Evolutionary conservation across 257 asterid species (phyloP).

Genomic region (Fraxinus cuspidata): DNA sequence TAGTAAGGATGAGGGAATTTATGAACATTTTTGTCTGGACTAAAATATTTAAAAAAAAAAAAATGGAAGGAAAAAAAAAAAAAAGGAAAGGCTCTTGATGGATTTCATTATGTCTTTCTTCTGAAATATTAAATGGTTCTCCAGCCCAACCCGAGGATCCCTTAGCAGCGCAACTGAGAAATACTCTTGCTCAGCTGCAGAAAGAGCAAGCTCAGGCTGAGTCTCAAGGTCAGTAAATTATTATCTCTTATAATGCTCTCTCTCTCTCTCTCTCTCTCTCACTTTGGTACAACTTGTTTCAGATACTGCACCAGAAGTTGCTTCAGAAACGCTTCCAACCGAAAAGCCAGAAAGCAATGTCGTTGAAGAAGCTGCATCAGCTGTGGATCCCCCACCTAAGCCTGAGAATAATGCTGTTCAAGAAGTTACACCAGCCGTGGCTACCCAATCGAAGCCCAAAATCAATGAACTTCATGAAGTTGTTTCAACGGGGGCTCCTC

Average conservation of each 20-base stretch:
- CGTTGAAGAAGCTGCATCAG: slow-evolving; percentile 39
- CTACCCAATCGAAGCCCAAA: slow-evolving; percentile 14
- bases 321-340: slow-evolving; percentile 42
- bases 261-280: slow-evolving; percentile 2
- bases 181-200: slow-evolving; percentile 57
- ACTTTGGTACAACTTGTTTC: not conserved
- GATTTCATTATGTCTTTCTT: slow-evolving; percentile 8
- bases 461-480: not conserved
- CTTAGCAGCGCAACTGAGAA: slow-evolving; percentile 48
- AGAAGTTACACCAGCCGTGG: slow-evolving; percentile 50
- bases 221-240: slow-evolving; percentile 45
- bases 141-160: slow-evolving; percentile 50
- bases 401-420: slow-evolving; percentile 33
- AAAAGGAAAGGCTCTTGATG: not conserved
- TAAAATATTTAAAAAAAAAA: too few species aligned
- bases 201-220: slow-evolving; percentile 53
- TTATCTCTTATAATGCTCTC: not conserved
- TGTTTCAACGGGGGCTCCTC: slow-evolving; percentile 13
- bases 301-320: slow-evolving; percentile 1
- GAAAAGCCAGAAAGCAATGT: slow-evolving; percentile 1
- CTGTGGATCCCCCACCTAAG: slow-evolving; percentile 20
- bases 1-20: not conserved
- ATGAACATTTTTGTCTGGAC: not conserved
- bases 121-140: slow-evolving; percentile 45
- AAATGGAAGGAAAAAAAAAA: too few species aligned